Evolutionary conservation across 257 asterid genomes (phyloP), one percentile per base, ranked within the genome.

Genomic region (Penstemon davidsonii): DNA sequence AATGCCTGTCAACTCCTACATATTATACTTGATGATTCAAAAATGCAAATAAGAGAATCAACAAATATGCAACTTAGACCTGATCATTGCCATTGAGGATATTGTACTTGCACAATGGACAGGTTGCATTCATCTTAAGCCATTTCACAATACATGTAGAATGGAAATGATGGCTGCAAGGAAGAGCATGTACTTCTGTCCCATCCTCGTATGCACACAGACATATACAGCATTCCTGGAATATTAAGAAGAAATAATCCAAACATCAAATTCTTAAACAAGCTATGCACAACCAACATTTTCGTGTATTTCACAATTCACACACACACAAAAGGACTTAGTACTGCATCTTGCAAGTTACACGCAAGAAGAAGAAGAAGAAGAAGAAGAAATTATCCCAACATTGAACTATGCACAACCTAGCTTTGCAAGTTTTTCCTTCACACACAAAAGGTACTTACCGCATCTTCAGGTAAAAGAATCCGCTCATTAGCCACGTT

Each of bases 111-210:
- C 98, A 93, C 8, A 93, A 79, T 1, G 98, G 98, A 75, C 98
- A 93, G 7, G 98, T 93, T 0, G 97, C 98, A 37, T 93, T 93
- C 97, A 90, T 93, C 83, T 88, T 93, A 4, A 93, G 97, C 97
- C 98, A 93, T 79, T 88, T 93, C 79, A 82, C 94, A 0, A 93
- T 90, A 67, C 98, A 93, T 10, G 79, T 69, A 0, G 90, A 80
- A 49, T 93, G 96, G 60, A 90, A 93, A 75, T 93, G 92, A 78
- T 93, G 98, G 80, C 59, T 84, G 55, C 98, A 93, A 5, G 92
- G 88, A 67, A 93, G 97, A 8, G 92, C 89, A 42, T 88, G 89
- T 37, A 93, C 86, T 70, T 93, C 97, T 1, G 76, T 53, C 41
- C 87, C 96, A 61, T 93, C 95, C 79, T 93, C 98, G 36, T 93